Conservation (phyloP, 1,139 yeast genomes). For the Petasospora fabianii region DNA sequence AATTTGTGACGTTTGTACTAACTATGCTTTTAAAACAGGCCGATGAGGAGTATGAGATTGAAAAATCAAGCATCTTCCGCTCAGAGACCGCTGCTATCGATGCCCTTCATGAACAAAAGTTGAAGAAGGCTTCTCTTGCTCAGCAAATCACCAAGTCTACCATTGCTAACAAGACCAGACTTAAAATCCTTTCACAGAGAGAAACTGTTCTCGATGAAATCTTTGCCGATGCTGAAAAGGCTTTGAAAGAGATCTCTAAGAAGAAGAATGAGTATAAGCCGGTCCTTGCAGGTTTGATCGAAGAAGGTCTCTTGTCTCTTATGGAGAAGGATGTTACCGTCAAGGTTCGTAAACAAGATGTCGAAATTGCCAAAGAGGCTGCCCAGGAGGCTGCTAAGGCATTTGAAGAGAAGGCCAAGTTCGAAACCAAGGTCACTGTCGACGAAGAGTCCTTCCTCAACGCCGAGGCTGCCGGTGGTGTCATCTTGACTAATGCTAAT, state of each 20-base stretch:
- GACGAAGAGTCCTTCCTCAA: slow-evolving; percentile 55
- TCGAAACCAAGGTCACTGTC: slow-evolving; percentile 46
- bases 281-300: slow-evolving; percentile 71
- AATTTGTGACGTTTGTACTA: no score
- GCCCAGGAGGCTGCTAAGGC: slow-evolving; percentile 57
- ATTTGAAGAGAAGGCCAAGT: slow-evolving; percentile 57
- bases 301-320: slow-evolving; percentile 75
- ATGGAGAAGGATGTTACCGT: slow-evolving; percentile 67
- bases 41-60: slow-evolving; percentile 97
- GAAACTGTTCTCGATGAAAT: slow-evolving; percentile 76
- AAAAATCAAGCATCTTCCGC: slow-evolving; percentile 91
- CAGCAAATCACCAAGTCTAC: slow-evolving; percentile 96
- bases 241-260: slow-evolving; percentile 51
- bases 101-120: slow-evolving; percentile 70
- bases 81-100: slow-evolving; percentile 90
- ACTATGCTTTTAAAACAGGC: no score
- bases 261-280: slow-evolving; percentile 59
- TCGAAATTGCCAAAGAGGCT: slow-evolving; percentile 59
- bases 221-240: slow-evolving; percentile 63
- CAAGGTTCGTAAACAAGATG: slow-evolving; percentile 68
- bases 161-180: slow-evolving; percentile 90
- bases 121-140: slow-evolving; percentile 86
- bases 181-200: slow-evolving; percentile 82
- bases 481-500: slow-evolving; percentile 58
- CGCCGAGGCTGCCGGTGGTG: slow-evolving; percentile 81